phyloP scores from a whole-genome alignment of 768 basidiomycete genomes.

The Cantharellus cinnabarinus region DNA sequence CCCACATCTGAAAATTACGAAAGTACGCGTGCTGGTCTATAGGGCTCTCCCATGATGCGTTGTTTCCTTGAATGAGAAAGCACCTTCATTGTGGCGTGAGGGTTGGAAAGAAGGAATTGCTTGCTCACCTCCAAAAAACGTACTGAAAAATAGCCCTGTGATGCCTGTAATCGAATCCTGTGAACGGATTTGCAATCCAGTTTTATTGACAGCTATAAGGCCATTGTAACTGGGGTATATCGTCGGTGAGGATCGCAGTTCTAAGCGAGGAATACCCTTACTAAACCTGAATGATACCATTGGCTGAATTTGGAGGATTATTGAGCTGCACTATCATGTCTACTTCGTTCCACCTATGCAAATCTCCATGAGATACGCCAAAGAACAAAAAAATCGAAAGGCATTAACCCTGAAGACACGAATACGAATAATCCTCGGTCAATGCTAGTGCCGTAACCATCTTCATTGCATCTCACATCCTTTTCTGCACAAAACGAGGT shows the following conservation, averaged over 20 bases:
- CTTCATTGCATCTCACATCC: constrained; percentile 27
- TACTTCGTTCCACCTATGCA: constrained; percentile 41
- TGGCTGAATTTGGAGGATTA: constrained; percentile 40
- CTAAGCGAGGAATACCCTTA: constrained; percentile 17
- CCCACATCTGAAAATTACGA: constrained; percentile 53
- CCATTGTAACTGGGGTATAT: constrained; percentile 40
- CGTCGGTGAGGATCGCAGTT: neutral
- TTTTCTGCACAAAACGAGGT: constrained; percentile 35
- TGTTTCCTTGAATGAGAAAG: constrained; percentile 25
- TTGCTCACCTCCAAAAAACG: constrained; percentile 55
- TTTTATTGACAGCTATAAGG: constrained; percentile 35
- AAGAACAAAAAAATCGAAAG: no score
- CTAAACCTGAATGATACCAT: constrained; percentile 55
- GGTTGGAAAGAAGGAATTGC: neutral
- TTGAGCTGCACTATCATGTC: constrained; percentile 67
- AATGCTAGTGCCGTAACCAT: constrained; percentile 15
- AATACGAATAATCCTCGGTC: constrained; percentile 17
- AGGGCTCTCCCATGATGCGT: constrained; percentile 52
- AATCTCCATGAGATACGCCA: neutral
- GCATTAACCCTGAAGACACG: constrained; percentile 1
- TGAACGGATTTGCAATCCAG: constrained; percentile 43
- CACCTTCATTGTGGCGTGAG: neutral
- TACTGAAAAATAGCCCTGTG: constrained; percentile 63
- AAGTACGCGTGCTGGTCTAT: constrained; percentile 50
- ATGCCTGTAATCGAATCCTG: constrained; percentile 26